phyloP scores from a whole-genome alignment of 1,139 yeast genomes.

The Suhomyces maxii region DNA sequence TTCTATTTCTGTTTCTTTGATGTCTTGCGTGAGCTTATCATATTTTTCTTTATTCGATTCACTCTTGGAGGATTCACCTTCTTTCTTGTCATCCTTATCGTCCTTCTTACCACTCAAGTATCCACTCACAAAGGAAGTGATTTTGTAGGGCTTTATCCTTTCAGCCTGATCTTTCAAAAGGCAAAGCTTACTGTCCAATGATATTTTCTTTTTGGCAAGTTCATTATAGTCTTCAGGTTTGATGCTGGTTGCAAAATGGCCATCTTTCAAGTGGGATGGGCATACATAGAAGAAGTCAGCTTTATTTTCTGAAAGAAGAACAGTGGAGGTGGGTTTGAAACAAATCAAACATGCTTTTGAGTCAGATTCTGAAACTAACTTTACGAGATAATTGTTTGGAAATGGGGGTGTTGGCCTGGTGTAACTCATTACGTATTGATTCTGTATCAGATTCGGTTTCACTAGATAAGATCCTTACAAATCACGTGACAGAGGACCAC shows the following conservation, averaged over 20 bases:
- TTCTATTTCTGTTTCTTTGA: constrained; percentile 21
- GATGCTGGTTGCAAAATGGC: constrained; percentile 58
- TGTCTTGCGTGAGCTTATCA: constrained; percentile 10
- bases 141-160: constrained; percentile 32
- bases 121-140: constrained; percentile 10
- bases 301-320: constrained; percentile 52
- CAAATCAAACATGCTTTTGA: constrained; percentile 65
- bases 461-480: neutral
- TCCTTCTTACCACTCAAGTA: constrained; percentile 15
- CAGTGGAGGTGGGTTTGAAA: constrained; percentile 63
- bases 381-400: constrained; percentile 51
- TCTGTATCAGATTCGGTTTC: too few relatives aligned
- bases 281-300: constrained; percentile 73
- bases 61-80: constrained; percentile 15
- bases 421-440: constrained; percentile 3
- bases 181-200: constrained; percentile 26
- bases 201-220: constrained; percentile 39
- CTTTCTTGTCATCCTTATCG: constrained; percentile 15
- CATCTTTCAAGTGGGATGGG: constrained; percentile 60
- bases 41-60: constrained; percentile 18
- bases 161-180: constrained; percentile 18
- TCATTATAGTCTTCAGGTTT: constrained; percentile 48
- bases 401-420: constrained; percentile 34
- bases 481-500: neutral
- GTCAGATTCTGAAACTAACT: constrained; percentile 59